Evolutionary conservation across 2,329 filamentous ascomycete species (phyloP), one percentile per base, ranked within the genome.

Genomic region (Cladosporium velox): DNA sequence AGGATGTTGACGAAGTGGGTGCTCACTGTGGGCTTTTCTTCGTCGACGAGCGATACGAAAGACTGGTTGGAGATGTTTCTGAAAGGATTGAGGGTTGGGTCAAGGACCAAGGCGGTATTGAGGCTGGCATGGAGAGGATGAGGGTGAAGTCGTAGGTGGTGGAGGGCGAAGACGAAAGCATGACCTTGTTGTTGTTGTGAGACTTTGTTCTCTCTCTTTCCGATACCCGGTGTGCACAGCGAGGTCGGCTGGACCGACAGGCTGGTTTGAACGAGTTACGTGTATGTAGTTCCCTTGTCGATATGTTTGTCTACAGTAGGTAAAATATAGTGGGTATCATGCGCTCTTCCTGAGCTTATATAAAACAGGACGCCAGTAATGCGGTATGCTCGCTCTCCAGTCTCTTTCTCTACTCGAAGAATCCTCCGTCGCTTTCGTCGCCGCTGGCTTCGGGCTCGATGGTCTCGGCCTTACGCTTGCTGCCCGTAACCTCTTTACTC

Each of bases 11-110:
- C 74, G 91, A 96, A 77, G 90, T 96, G 0, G 88, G 87, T 7
- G 93, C 93, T 11, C 93, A 96, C 76, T 94, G 91, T 68, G 89
- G 90, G 0, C 80, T 97, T 61, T 97, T 96, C 79, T 86, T 91
- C 14, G 79, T 87, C 0, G 88, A 90, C 7, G 84, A 88, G 67
- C 67, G 75, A 66, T 79, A 79, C 65, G 75, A 78, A 67, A 65
- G 72, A 10, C 64, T 79, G 57, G 76, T 79, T 10, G 76, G 75
- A 10, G 76, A 78, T 65, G 76, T 78, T 34, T 73, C 74, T 44
- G 75, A 74, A 64, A 68, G 75, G 67, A 70, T 78, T 18, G 74
- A 77, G 65, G 68, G 70, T 32, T 79, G 77, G 77, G 72, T 78
- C 18, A 71, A 69, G 18, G 74, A 18, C 15, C 34, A 57, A 52